phyloP scores from a whole-genome alignment of 495 filamentous ascomycete species.

The Xylaria sp. region DNA sequence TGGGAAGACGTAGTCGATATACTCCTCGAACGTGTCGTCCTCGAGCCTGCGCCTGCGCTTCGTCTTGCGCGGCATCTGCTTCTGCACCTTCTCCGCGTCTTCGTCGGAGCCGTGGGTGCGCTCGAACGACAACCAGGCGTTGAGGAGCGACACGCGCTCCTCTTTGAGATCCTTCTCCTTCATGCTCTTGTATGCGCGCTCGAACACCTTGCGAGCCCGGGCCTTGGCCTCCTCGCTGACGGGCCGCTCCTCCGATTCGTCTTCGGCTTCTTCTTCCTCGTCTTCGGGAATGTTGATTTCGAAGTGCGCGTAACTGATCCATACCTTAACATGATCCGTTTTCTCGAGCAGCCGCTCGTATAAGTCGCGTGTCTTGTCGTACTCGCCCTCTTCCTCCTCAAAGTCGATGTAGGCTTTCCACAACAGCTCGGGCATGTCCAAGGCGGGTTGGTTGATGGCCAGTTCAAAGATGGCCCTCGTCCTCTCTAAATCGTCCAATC shows the following conservation, averaged over 20 bases:
- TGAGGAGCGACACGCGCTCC: conserved; percentile 88
- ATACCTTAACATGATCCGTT: conserved; percentile 98
- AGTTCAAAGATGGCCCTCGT: conserved; percentile 93
- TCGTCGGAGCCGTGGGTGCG: conserved; percentile 76
- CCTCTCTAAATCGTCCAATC: conserved; percentile 85
- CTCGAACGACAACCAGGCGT: conserved; percentile 92
- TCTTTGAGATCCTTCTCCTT: conserved; percentile 93
- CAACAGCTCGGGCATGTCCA: conserved; percentile 98
- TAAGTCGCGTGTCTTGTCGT: conserved; percentile 76
- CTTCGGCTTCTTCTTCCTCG: conserved; percentile 57
- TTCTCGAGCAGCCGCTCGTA: conserved; percentile 92
- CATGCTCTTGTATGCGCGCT: conserved; percentile 85
- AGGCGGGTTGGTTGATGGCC: conserved; percentile 76
- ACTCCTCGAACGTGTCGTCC: conserved; percentile 96
- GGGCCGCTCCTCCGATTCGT: conserved; percentile 65
- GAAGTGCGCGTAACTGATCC: conserved; percentile 96
- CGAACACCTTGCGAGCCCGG: conserved; percentile 82
- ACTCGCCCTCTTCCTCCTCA: conserved; percentile 92
- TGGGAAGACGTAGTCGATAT: conserved; percentile 96
- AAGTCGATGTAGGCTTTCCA: conserved; percentile 99
- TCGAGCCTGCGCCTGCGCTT: conserved; percentile 95
- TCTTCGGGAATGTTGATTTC: conserved; percentile 85
- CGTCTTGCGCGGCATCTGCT: conserved; percentile 90
- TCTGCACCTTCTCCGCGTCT: conserved; percentile 84
- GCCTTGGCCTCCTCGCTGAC: conserved; percentile 84